These are phyloP conservation scores for Diutina neorugosa DNA, from an alignment of 1,139 yeast species.

Conservation along the genomic window DNA sequence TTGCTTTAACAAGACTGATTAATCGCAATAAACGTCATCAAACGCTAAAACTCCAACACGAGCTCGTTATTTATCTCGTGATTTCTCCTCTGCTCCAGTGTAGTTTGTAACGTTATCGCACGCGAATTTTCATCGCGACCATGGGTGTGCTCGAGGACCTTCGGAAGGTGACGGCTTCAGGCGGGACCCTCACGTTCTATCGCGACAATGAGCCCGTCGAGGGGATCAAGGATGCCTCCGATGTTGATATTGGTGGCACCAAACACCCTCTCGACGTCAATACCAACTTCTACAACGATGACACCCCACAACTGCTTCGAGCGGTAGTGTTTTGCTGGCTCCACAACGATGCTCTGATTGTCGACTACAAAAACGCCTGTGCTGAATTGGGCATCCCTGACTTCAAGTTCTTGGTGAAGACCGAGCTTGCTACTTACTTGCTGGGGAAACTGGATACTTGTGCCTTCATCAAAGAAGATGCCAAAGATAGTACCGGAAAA, in stretches of 20 bases:
- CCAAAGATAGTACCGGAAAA: constrained; percentile 4
- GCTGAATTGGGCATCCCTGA: constrained; percentile 52
- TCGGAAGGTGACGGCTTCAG: not conserved
- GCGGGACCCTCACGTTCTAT: not conserved
- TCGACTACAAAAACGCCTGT: constrained; percentile 74
- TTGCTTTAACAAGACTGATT: too few relatives aligned
- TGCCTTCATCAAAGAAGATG: constrained; percentile 29
- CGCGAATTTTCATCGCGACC: not conserved
- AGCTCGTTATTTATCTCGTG: too few relatives aligned
- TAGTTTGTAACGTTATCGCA: too few relatives aligned
- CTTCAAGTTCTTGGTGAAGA: constrained; percentile 75
- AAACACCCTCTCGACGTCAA: constrained; percentile 23
- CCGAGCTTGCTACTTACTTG: constrained; percentile 75
- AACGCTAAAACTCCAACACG: too few relatives aligned
- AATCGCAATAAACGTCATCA: too few relatives aligned
- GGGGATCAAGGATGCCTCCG: constrained; percentile 24
- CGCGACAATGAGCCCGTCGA: not conserved
- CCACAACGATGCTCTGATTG: constrained; percentile 59
- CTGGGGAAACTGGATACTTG: constrained; percentile 53
- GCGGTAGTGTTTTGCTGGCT: constrained; percentile 76
- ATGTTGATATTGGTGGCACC: constrained; percentile 19
- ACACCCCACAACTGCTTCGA: constrained; percentile 36
- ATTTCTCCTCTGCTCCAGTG: too few relatives aligned
- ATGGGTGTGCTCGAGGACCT: constrained; percentile 1
- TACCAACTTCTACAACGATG: constrained; percentile 53